Conservation (phyloP, 1,139 yeast genomes). For the Pichia sp. region DNA sequence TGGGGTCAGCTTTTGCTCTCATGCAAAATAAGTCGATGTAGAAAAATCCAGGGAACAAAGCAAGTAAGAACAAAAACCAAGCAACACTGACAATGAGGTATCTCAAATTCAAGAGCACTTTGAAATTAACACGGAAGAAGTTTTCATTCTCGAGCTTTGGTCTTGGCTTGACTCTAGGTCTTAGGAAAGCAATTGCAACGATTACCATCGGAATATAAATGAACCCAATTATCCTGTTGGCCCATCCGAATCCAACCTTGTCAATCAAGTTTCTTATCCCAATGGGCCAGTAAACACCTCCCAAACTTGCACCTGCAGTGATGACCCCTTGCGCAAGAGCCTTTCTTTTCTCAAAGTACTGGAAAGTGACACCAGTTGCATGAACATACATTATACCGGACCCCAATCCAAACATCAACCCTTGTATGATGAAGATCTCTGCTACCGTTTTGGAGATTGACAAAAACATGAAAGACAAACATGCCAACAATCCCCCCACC, state of each 20-base stretch:
- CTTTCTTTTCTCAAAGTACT: slow-evolving; percentile 52
- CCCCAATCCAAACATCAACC: slow-evolving; percentile 47
- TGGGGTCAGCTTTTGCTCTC: slow-evolving; percentile 29
- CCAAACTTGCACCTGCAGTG: slow-evolving; percentile 58
- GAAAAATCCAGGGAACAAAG: slow-evolving; percentile 19
- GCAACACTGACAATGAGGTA: slow-evolving; percentile 34
- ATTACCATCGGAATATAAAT: slow-evolving; percentile 38
- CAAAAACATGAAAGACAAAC: slow-evolving; percentile 41
- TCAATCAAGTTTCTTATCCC: slow-evolving; percentile 35
- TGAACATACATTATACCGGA: slow-evolving; percentile 45
- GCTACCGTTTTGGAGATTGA: slow-evolving; percentile 39
- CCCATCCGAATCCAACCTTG: slow-evolving; percentile 48
- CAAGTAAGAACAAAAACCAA: slow-evolving; percentile 17
- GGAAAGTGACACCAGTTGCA: slow-evolving; percentile 41
- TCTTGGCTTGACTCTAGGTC: slow-evolving; percentile 29
- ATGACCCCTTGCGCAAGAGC: slow-evolving; percentile 56
- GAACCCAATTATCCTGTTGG: slow-evolving; percentile 46
- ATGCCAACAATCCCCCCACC: slow-evolving; percentile 42
- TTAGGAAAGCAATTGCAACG: slow-evolving; percentile 33
- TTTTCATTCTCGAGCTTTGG: slow-evolving; percentile 29
- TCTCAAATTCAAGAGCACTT: slow-evolving; percentile 32
- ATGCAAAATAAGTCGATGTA: slow-evolving; percentile 18
- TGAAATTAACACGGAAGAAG: slow-evolving; percentile 26
- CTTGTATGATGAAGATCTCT: slow-evolving; percentile 51
- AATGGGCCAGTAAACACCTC: slow-evolving; percentile 55